Evolutionary conservation across 2,329 filamentous ascomycete species (phyloP), one percentile per base, ranked within the genome.

Genomic region (Monosporascus sp.): DNA sequence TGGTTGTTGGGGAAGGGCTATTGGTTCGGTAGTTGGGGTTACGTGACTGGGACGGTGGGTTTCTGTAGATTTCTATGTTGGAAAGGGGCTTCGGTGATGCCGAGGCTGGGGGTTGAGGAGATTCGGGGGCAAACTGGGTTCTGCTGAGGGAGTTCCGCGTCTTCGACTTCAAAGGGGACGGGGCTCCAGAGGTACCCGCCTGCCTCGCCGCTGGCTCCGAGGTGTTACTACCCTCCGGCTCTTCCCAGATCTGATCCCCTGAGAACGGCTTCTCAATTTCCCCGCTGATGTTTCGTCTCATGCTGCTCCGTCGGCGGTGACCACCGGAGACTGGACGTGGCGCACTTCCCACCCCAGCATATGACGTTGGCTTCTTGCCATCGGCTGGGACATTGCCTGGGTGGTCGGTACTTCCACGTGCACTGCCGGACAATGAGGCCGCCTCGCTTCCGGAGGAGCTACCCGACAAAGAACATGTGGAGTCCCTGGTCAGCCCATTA

Each of bases 181-280:
- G 70, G 55, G 64, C 65, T 58, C 51, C 57, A 43, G 51, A 60
- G 51, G 49, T 40, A 52, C 37, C 56, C 53, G 53, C 58, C 26
- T 52, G 58, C 47, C 58, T 65, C 55, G 66, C 59, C 60, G 62
- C 53, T 54, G 58, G 60, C 15, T 65, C 63, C 3, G 66, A 52
- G 51, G 67, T 60, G 11, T 35, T 35, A 31, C 68, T 60, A n/a
- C 62, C 76, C 63, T 88, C 84, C 1, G 90, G 88, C 67, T 97
- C 93, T 69, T 97, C 92, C 78, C 91, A 97, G 56, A 97, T 92
- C 65, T 89, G 85, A 66, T 91, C 87, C 37, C 86, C 83, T 2
- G 86, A 87, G 66, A 90, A 91, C 2, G 85, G 80, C 51, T 78
- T 81, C 60, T 80, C 75, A 54, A 86, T 72, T 64, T 88, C 85